phyloP scores from a whole-genome alignment of 129 eudicot genomes.

The Chrysanthemum makinoi region DNA sequence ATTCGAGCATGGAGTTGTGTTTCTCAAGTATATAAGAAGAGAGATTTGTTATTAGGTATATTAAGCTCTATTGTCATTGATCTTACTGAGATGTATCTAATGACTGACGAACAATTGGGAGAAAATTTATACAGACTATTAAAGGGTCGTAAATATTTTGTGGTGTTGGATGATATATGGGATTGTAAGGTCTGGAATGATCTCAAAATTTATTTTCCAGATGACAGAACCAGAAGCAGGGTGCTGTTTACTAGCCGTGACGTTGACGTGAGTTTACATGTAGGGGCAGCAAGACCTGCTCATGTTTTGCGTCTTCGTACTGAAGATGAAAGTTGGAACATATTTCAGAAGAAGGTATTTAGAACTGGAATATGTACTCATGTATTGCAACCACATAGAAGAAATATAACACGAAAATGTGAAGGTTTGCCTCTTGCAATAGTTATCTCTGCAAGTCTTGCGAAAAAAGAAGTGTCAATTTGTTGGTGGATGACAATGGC shows the following conservation, averaged over 20 bases:
- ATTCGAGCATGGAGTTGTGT: slow-evolving; percentile 33
- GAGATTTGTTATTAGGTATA: slow-evolving; percentile 11
- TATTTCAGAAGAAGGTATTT: no score
- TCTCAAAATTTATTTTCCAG: slow-evolving; percentile 23
- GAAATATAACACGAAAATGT: no score
- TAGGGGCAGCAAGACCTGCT: not conserved
- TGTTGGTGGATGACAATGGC: no score
- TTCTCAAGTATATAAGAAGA: slow-evolving; percentile 21
- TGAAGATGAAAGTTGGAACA: no score
- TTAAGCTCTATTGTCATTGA: not conserved
- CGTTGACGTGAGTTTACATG: slow-evolving; percentile 8
- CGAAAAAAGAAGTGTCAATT: no score
- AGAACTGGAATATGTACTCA: no score
- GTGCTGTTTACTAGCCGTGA: slow-evolving; percentile 24
- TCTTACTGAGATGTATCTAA: not conserved
- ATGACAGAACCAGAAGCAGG: slow-evolving; percentile 30
- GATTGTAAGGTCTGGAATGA: slow-evolving; percentile 26
- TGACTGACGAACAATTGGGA: slow-evolving; percentile 15
- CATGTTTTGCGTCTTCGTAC: no score
- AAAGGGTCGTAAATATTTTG: slow-evolving; percentile 26
- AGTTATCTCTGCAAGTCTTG: no score
- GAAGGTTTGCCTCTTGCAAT: no score
- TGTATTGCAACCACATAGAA: no score
- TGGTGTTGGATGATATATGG: slow-evolving; percentile 37
- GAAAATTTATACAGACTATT: slow-evolving; percentile 14